A percentile compares a stretch with the other conserved stretches of the same genome.
phyloP scores from a whole-genome alignment of 352 stramenopile genomes.

The Phytophthora kernoviae region DNA sequence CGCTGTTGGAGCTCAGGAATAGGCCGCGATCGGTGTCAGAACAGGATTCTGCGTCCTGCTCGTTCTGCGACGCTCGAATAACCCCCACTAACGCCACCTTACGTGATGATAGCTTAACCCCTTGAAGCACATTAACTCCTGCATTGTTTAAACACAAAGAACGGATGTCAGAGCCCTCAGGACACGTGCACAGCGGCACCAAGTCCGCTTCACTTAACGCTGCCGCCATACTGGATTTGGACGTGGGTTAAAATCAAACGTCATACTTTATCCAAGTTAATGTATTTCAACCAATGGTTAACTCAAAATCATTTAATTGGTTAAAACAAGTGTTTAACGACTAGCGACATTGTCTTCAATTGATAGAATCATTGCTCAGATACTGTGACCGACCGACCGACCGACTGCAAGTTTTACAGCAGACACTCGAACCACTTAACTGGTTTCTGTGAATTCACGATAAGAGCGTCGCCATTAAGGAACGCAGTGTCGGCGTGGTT shows the following conservation, averaged over 20 bases:
- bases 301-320: background rate
- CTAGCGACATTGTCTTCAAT: too few species aligned
- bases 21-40: slow-evolving; percentile 43
- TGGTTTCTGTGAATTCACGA: slow-evolving; percentile 38
- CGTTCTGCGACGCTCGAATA: slow-evolving; percentile 39
- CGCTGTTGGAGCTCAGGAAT: slow-evolving; percentile 54
- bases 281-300: too few species aligned
- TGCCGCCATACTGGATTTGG: slow-evolving; percentile 6
- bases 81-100: slow-evolving; percentile 68
- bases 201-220: slow-evolving; percentile 27
- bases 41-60: background rate
- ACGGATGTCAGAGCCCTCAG: slow-evolving; percentile 18
- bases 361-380: too few species aligned
- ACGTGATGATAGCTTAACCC: slow-evolving; percentile 41
- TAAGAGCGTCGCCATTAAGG: slow-evolving; percentile 37
- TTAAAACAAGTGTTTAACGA: too few species aligned
- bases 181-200: slow-evolving; percentile 67
- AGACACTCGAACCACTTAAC: slow-evolving; percentile 53
- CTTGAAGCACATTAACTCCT: slow-evolving; percentile 57
- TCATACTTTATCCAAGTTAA: background rate
- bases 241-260: background rate
- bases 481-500: slow-evolving; percentile 51
- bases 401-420: slow-evolving; percentile 10
- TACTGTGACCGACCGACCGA: too few species aligned
- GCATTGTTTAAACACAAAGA: slow-evolving; percentile 48